Percentiles rank a stretch among this genome's conserved stretches.
Evolutionary conservation across 2,329 filamentous ascomycete genomes (phyloP).

Genomic region (Aaosphaeria pasadenensis): DNA sequence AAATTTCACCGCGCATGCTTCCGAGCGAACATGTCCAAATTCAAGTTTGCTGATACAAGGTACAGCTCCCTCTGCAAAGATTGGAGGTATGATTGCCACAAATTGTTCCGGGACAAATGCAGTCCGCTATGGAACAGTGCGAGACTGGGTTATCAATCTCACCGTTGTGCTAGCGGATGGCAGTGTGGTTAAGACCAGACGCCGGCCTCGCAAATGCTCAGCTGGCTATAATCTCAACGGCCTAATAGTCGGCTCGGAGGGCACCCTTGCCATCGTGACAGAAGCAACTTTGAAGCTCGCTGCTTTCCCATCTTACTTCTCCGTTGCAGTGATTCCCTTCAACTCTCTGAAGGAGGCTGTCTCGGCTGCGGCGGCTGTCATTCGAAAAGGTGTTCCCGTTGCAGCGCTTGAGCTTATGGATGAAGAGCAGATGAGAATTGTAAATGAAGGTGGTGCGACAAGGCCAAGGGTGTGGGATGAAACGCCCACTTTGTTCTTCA

Average conservation of each 20-base stretch:
- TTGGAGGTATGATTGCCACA: conserved; percentile 43
- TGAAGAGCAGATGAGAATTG: conserved; percentile 74
- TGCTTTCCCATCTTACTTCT: conserved; percentile 70
- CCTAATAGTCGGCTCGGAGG: conserved; percentile 85
- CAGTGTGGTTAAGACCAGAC: conserved; percentile 79
- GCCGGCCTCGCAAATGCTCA: conserved; percentile 81
- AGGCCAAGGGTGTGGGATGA: conserved; percentile 60
- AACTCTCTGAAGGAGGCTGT: conserved; percentile 65
- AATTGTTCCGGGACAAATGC: conserved; percentile 80
- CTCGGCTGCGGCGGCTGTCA: conserved; percentile 71
- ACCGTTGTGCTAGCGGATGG: conserved; percentile 88
- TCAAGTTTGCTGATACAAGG: background rate
- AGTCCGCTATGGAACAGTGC: conserved; percentile 90
- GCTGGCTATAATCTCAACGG: conserved; percentile 89
- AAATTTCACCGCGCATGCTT: too few relatives aligned
- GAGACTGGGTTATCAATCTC: conserved; percentile 81
- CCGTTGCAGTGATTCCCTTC: conserved; percentile 70
- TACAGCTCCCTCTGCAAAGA: background rate
- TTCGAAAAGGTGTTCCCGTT: conserved; percentile 74
- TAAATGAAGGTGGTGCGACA: conserved; percentile 59
- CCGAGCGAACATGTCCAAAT: too few relatives aligned
- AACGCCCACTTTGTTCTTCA: conserved; percentile 68
- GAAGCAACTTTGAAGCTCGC: conserved; percentile 85
- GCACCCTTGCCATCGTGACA: conserved; percentile 84
- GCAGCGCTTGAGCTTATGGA: conserved; percentile 88